Evolutionary conservation across 768 basidiomycete species (phyloP).

Genomic region (Pleurotus tuoliensis): DNA sequence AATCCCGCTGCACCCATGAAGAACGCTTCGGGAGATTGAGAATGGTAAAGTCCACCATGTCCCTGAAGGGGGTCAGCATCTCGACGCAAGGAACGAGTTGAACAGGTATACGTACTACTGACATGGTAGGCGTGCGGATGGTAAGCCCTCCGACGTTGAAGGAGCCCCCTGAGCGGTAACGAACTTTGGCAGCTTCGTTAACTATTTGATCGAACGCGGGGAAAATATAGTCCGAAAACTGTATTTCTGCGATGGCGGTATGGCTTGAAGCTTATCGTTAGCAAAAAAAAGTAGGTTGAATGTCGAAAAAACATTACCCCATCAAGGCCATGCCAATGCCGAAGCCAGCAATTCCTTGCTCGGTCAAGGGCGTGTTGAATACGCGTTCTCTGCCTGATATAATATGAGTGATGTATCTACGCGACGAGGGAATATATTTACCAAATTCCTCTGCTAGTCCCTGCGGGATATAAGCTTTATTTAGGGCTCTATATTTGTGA

Average conservation of each 20-base stretch:
- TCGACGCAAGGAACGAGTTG: neutral
- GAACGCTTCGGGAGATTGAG: constrained; percentile 92
- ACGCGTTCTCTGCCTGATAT: constrained; percentile 79
- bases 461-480: constrained; percentile 26
- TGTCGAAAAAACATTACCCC: constrained; percentile 37
- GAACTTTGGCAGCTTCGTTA: constrained; percentile 91
- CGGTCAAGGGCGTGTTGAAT: constrained; percentile 92
- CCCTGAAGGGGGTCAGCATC: constrained; percentile 30
- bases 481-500: neutral
- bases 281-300: neutral
- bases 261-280: constrained; percentile 30
- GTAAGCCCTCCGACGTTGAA: constrained; percentile 83
- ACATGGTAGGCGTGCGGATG: constrained; percentile 83
- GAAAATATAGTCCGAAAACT: constrained; percentile 88
- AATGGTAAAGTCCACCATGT: constrained; percentile 92
- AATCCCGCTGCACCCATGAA: constrained; percentile 89
- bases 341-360: constrained; percentile 93
- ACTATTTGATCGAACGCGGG: constrained; percentile 96
- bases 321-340: constrained; percentile 89
- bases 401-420: neutral
- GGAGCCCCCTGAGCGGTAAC: constrained; percentile 84
- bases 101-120: constrained; percentile 54
- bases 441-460: constrained; percentile 93
- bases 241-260: constrained; percentile 91
- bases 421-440: constrained; percentile 25